A percentile compares a stretch with the other conserved stretches of the same genome.
Conservation (phyloP, 352 stramenopile genomes). For the Hyaloperonospora arabidopsidis region DNA sequence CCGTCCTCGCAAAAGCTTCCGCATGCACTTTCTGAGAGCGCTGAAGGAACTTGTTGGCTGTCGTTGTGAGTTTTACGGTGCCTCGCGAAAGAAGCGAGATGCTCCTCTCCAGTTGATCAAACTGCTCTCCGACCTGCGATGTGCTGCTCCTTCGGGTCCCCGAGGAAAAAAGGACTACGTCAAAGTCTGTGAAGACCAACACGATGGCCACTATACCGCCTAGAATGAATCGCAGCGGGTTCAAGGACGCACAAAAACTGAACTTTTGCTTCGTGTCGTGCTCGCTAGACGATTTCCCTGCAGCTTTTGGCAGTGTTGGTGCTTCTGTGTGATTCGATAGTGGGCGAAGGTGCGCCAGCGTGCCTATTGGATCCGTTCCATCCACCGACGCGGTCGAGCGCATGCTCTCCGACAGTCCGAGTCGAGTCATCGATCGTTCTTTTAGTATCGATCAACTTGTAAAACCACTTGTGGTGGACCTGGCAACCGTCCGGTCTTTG, state of each 20-base stretch:
- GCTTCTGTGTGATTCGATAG: neutral
- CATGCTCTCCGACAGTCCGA: constrained; percentile 40
- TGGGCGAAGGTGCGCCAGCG: constrained; percentile 2
- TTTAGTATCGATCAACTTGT: no score
- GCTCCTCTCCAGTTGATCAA: constrained; percentile 26
- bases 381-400: constrained; percentile 23
- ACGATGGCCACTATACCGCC: constrained; percentile 10
- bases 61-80: constrained; percentile 15
- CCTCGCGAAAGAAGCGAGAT: constrained; percentile 17
- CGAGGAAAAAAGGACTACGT: neutral
- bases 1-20: constrained; percentile 13
- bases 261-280: constrained; percentile 8
- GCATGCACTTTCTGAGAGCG: constrained; percentile 22
- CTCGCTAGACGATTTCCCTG: neutral
- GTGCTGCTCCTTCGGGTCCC: constrained; percentile 1
- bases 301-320: constrained; percentile 8
- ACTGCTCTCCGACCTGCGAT: constrained; percentile 7
- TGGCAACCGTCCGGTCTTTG: no score
- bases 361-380: constrained; percentile 14
- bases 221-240: constrained; percentile 8
- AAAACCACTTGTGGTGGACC: no score
- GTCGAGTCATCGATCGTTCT: constrained; percentile 8
- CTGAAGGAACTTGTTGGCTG: constrained; percentile 20
- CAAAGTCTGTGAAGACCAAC: constrained; percentile 7
- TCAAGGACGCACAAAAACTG: constrained; percentile 5